phyloP scores from a whole-genome alignment of 2,329 filamentous ascomycete species.

The Phialemonium atrogriseum region DNA sequence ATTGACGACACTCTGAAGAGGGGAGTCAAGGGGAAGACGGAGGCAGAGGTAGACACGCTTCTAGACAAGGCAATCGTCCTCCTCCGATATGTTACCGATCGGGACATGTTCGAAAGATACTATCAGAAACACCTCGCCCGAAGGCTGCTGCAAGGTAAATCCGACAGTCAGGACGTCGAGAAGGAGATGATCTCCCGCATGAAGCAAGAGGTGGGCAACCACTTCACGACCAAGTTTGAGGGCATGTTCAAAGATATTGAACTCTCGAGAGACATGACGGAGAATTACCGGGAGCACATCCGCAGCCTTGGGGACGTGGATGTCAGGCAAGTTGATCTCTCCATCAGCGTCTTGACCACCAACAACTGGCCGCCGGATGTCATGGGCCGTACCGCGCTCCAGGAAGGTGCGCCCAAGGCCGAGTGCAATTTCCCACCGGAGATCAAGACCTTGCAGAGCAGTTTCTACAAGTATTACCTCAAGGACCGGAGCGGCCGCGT shows the following conservation, averaged over 20 bases:
- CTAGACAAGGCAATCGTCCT: conserved; percentile 85
- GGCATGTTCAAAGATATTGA: conserved; percentile 98
- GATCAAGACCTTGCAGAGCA: conserved; percentile 67
- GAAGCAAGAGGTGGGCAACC: conserved; percentile 93
- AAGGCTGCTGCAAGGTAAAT: conserved; percentile 79
- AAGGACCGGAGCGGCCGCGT: conserved; percentile 80
- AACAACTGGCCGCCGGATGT: conserved; percentile 94
- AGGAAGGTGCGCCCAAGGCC: conserved; percentile 34
- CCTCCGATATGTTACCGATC: conserved; percentile 81
- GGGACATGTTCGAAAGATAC: conserved; percentile 92
- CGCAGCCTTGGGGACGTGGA: conserved; percentile 39
- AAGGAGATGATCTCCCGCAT: conserved; percentile 94
- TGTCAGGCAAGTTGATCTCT: conserved; percentile 64
- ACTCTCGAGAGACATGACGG: conserved; percentile 73
- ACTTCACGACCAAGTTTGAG: conserved; percentile 88
- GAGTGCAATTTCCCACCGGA: conserved; percentile 66
- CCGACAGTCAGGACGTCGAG: conserved; percentile 84
- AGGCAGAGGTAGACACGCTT: conserved; percentile 73
- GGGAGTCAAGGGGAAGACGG: conserved; percentile 86
- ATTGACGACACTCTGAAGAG: conserved; percentile 96
- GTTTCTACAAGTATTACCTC: conserved; percentile 84
- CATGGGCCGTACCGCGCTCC: conserved; percentile 57
- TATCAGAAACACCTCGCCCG: conserved; percentile 96
- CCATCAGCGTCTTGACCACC: conserved; percentile 78
- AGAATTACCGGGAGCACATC: conserved; percentile 65